Evolutionary conservation across 2,329 filamentous ascomycete genomes (phyloP).

Genomic region (Arthroderma sp.): DNA sequence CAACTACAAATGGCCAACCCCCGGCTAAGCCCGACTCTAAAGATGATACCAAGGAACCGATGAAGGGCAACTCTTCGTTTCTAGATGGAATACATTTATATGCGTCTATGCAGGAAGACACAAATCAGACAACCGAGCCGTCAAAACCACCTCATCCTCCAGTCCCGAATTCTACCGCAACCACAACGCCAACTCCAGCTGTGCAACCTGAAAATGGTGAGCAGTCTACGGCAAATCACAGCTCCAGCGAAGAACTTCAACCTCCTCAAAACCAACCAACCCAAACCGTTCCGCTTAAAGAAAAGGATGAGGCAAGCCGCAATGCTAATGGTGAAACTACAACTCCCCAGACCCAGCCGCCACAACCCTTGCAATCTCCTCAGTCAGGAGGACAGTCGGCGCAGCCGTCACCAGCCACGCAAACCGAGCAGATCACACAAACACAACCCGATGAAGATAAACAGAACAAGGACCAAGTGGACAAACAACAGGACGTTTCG

Average conservation of each 20-base stretch:
- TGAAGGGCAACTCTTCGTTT: constrained; percentile 5
- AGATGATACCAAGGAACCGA: background rate
- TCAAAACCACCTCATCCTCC: background rate
- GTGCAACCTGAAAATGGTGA: background rate
- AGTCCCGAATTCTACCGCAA: background rate
- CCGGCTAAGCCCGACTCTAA: background rate
- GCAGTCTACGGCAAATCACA: background rate
- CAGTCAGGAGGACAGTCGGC: background rate
- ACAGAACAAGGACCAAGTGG: too few relatives aligned
- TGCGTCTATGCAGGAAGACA: constrained; percentile 12
- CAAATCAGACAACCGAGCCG: background rate
- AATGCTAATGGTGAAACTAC: too few relatives aligned
- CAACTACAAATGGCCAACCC: too few relatives aligned
- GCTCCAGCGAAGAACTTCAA: constrained; percentile 4
- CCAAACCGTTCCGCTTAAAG: background rate
- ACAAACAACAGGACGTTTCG: background rate
- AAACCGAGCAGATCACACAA: background rate
- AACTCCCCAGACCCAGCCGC: background rate
- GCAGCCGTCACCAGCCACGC: background rate
- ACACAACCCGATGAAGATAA: background rate
- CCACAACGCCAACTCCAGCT: background rate
- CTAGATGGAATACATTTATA: constrained; percentile 16
- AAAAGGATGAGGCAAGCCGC: too few relatives aligned
- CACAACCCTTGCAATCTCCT: background rate
- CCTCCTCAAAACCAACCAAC: background rate